A percentile compares a stretch with the other conserved stretches of the same genome.
These are phyloP conservation scores for Debaryomyces coudertii DNA, from an alignment of 1,139 yeast species.

Conservation along the genomic window DNA sequence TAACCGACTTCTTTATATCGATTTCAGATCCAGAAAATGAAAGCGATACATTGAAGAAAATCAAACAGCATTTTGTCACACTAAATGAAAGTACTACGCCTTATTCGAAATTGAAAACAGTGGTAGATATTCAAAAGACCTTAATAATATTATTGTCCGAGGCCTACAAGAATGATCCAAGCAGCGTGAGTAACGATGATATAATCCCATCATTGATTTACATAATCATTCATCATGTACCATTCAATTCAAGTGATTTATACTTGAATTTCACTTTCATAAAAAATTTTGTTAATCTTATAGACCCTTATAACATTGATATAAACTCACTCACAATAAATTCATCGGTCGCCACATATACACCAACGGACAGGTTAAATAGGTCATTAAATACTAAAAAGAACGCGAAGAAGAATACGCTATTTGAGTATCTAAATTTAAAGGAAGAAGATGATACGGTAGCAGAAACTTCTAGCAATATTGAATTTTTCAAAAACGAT, in stretches of 20 bases:
- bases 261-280: conserved; percentile 43
- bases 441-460: conserved; percentile 20
- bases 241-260: conserved; percentile 27
- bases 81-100: conserved; percentile 34
- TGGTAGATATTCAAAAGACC: conserved; percentile 38
- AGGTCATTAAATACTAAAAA: conserved; percentile 6
- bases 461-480: conserved; percentile 13
- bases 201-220: conserved; percentile 45
- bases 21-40: conserved; percentile 16
- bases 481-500: conserved; percentile 34
- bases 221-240: conserved; percentile 31
- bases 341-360: conserved; percentile 18
- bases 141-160: conserved; percentile 29
- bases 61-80: conserved; percentile 18
- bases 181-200: conserved; percentile 41
- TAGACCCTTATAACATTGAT: conserved; percentile 38
- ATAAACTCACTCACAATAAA: conserved; percentile 17
- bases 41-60: conserved; percentile 15
- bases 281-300: conserved; percentile 37
- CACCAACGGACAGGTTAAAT: conserved; percentile 18
- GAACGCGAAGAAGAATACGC: conserved; percentile 17
- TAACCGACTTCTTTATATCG: conserved; percentile 23
- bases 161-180: conserved; percentile 21
- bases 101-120: conserved; percentile 31
- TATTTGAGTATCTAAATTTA: conserved; percentile 40